These are phyloP conservation scores for Jamesozyma rosinii DNA, from an alignment of 805 yeast species.

Conservation along the genomic window DNA sequence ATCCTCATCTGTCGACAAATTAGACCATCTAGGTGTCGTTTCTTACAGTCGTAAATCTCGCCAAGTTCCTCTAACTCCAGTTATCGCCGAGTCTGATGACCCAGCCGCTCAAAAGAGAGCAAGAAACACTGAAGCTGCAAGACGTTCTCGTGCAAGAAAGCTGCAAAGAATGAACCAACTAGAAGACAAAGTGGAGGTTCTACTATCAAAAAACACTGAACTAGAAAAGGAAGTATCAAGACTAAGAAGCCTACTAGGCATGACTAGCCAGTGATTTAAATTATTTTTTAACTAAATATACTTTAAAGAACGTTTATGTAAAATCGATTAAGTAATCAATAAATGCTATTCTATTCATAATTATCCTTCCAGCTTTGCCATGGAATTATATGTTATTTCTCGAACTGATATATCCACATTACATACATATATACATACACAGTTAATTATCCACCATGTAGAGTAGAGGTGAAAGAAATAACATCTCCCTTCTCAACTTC, in stretches of 20 bases:
- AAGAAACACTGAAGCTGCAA: constrained; percentile 90
- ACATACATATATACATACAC: neutral
- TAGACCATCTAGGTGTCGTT: constrained; percentile 68
- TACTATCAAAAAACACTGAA: constrained; percentile 48
- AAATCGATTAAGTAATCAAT: neutral
- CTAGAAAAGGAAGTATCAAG: constrained; percentile 57
- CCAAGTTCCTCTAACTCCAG: constrained; percentile 59
- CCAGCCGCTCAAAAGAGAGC: constrained; percentile 81
- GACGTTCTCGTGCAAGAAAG: constrained; percentile 89
- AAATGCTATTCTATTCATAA: neutral
- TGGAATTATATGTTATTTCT: neutral
- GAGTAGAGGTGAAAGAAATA: constrained; percentile 80
- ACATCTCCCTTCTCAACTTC: constrained; percentile 67
- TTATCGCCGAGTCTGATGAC: constrained; percentile 51
- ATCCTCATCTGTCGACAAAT: constrained; percentile 22
- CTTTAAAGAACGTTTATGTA: neutral
- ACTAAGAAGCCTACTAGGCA: constrained; percentile 37
- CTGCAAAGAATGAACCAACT: constrained; percentile 78
- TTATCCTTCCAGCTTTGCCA: neutral
- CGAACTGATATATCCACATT: no score
- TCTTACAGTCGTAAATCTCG: constrained; percentile 74
- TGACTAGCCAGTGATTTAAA: constrained; percentile 7
- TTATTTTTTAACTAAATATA: no score
- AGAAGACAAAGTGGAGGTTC: constrained; percentile 64
- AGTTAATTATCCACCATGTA: constrained; percentile 72